These are phyloP conservation scores for Heliamphora exappendiculata DNA, from an alignment of 148 eudicot species.

Conservation along the genomic window DNA sequence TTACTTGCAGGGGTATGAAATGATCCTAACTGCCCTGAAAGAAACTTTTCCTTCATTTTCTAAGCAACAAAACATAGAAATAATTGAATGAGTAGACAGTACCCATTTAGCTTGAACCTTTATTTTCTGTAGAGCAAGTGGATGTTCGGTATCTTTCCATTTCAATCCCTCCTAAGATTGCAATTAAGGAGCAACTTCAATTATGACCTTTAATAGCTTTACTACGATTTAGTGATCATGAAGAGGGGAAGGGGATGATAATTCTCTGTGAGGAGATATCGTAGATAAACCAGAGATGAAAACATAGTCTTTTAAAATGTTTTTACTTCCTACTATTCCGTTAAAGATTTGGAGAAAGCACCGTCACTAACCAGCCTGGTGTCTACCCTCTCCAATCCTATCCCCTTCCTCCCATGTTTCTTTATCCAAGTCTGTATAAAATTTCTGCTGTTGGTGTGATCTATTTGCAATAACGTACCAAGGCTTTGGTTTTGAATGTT, in stretches of 20 bases:
- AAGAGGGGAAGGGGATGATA: not conserved
- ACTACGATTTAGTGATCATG: not conserved
- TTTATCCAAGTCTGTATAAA: not conserved
- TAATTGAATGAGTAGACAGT: no score
- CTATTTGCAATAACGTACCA: not conserved
- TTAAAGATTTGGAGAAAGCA: no score
- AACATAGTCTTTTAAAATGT: not conserved
- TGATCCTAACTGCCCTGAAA: not conserved
- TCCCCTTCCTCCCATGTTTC: not conserved
- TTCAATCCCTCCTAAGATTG: no score
- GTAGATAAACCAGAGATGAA: not conserved
- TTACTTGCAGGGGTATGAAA: no score
- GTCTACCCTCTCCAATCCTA: not conserved
- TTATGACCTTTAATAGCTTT: not conserved
- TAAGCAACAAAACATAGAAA: not conserved
- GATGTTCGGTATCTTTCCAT: no score
- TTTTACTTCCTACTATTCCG: constrained; percentile 1
- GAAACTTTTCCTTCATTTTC: not conserved
- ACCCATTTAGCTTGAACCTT: no score
- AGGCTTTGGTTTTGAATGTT: not conserved
- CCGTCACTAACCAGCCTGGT: no score
- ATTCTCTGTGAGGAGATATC: not conserved
- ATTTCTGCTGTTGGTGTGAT: not conserved
- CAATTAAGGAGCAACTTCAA: no score
- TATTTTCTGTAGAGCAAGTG: no score